These are phyloP conservation scores for Physaria fendleri DNA, from an alignment of 345 rosid species.

Conservation along the genomic window DNA sequence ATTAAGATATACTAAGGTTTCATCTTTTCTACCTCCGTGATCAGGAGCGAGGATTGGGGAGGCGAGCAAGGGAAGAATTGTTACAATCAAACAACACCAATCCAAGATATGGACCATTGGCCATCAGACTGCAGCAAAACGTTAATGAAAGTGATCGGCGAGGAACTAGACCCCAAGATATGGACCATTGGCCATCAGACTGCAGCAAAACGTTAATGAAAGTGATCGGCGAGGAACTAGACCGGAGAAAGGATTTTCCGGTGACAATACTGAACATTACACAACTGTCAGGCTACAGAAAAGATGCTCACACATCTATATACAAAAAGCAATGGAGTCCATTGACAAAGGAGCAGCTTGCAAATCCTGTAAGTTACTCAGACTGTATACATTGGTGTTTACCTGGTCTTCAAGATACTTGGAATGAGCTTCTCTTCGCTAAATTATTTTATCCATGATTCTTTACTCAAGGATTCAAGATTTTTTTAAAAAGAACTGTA, in stretches of 20 bases:
- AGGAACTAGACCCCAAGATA: conserved; percentile 50
- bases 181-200: conserved; percentile 82
- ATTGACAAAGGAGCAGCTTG: conserved; percentile 61
- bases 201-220: conserved; percentile 58
- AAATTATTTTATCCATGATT: conserved; percentile 66
- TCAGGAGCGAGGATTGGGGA: conserved; percentile 85
- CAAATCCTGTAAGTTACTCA: conserved; percentile 66
- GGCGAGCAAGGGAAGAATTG: conserved; percentile 53
- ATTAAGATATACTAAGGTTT: conserved; percentile 1
- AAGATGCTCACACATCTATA: conserved; percentile 81
- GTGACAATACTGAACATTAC: conserved; percentile 74
- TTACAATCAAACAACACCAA: conserved; percentile 59
- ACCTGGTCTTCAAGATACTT: conserved; percentile 88
- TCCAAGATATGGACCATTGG: conserved; percentile 58
- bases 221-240: conserved; percentile 62
- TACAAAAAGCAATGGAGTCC: conserved; percentile 85
- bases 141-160: conserved; percentile 68
- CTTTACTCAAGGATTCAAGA: background rate
- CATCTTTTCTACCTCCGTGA: background rate
- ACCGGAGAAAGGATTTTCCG: conserved; percentile 40
- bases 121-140: conserved; percentile 63
- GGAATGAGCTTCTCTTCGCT: conserved; percentile 82
- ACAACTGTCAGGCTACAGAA: conserved; percentile 66
- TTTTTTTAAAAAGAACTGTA: background rate
- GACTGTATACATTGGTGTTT: conserved; percentile 92